Conservation (phyloP, 305 asterid genomes). For the Solanum hybrid region DNA sequence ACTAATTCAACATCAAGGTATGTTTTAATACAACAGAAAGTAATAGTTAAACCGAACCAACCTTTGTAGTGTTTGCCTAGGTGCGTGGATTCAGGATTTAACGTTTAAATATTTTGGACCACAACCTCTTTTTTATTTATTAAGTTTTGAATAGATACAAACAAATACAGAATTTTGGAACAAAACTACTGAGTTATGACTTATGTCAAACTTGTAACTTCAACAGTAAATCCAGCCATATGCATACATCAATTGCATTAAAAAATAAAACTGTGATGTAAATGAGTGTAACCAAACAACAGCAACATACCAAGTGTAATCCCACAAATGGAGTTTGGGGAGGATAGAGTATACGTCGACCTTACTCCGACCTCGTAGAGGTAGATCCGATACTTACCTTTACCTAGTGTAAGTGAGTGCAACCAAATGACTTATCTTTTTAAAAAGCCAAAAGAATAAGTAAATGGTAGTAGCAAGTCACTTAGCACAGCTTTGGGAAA, state of each 20-base stretch:
- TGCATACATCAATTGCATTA: background rate
- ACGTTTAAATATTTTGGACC: background rate
- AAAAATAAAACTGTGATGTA: background rate
- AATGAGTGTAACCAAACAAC: background rate
- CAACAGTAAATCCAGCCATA: background rate
- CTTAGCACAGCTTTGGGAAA: background rate
- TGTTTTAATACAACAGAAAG: background rate
- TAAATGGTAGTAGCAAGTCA: background rate
- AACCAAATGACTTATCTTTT: slow-evolving; percentile 1
- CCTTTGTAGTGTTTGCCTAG: background rate
- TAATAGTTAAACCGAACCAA: background rate
- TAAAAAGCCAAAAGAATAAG: slow-evolving; percentile 1
- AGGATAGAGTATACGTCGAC: background rate
- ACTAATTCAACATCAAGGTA: background rate
- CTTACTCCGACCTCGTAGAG: background rate
- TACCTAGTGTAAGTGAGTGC: background rate
- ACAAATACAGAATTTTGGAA: background rate
- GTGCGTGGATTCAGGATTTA: background rate
- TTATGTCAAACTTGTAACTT: background rate
- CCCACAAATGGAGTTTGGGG: rapidly evolving
- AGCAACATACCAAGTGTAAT: background rate
- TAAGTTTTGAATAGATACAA: background rate
- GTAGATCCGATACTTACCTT: background rate
- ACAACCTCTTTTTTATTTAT: too few species aligned
- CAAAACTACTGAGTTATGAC: background rate